phyloP scores from a whole-genome alignment of 75 land plant genomes.

The Pinus taeda region DNA sequence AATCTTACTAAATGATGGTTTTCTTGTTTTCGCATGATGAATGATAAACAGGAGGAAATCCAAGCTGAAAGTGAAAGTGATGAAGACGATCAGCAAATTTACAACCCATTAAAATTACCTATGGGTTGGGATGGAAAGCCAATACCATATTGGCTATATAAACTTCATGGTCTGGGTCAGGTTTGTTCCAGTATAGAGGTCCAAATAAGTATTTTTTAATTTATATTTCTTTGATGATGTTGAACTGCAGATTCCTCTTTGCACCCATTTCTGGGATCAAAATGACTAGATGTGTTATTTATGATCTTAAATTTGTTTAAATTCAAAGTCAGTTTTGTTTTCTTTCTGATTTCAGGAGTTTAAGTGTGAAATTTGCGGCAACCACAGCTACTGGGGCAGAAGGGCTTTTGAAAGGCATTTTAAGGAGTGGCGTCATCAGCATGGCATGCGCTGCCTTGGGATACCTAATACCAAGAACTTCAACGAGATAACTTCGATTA shows the following conservation, averaged over 20 bases:
- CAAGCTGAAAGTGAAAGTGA: constrained; percentile 95
- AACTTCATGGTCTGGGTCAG: constrained; percentile 99
- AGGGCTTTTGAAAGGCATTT: constrained; percentile 98
- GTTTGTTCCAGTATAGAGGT: constrained; percentile 19
- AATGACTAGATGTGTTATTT: not conserved
- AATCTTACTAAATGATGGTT: not conserved
- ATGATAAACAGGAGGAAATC: constrained; percentile 72
- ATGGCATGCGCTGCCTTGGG: constrained; percentile 98
- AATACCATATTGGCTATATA: constrained; percentile 98
- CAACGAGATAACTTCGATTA: constrained; percentile 98
- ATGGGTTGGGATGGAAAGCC: constrained; percentile 99
- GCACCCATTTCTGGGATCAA: not conserved
- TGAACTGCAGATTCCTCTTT: not conserved
- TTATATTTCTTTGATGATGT: not conserved
- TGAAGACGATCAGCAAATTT: constrained; percentile 96
- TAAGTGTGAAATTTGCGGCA: constrained; percentile 99
- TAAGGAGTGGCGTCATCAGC: constrained; percentile 99
- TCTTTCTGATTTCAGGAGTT: constrained; percentile 64
- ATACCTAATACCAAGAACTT: constrained; percentile 99
- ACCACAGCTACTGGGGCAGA: constrained; percentile 98
- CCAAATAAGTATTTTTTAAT: not conserved
- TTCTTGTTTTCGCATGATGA: constrained; percentile 2
- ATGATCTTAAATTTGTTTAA: not conserved
- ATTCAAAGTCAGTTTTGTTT: constrained; percentile 5
- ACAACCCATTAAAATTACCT: constrained; percentile 97